These are phyloP conservation scores for Eucalyptus regnans DNA, from an alignment of 345 rosid species.

Conservation along the genomic window DNA sequence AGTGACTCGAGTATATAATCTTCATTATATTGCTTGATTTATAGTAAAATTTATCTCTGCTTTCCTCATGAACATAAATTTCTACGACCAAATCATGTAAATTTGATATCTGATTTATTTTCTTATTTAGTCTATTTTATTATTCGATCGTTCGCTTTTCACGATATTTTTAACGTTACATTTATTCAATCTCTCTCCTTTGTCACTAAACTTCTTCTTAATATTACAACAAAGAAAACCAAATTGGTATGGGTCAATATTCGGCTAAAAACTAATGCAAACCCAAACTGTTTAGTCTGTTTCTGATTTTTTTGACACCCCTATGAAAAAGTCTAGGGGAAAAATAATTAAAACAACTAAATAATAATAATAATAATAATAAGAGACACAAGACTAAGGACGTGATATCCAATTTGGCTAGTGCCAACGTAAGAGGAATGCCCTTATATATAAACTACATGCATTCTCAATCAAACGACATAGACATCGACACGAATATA, in stretches of 20 bases:
- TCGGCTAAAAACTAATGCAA: too few relatives aligned
- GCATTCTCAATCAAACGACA: neutral
- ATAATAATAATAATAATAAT: too few relatives aligned
- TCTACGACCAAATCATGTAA: rapidly evolving
- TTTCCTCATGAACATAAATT: rapidly evolving
- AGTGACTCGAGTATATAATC: too few relatives aligned
- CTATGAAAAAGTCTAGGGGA: neutral
- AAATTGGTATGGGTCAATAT: too few relatives aligned
- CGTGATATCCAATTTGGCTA: neutral
- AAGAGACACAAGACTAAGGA: neutral
- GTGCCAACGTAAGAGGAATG: neutral
- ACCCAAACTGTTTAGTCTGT: too few relatives aligned
- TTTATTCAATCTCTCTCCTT: too few relatives aligned
- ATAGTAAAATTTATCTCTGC: rapidly evolving
- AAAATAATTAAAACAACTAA: too few relatives aligned
- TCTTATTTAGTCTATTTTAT: rapidly evolving
- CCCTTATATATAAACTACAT: rapidly evolving
- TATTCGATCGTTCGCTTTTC: rapidly evolving
- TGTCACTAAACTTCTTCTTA: too few relatives aligned
- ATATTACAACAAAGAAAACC: too few relatives aligned
- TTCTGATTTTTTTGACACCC: too few relatives aligned
- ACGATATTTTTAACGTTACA: rapidly evolving
- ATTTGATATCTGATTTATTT: too few relatives aligned
- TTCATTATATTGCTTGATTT: rapidly evolving
- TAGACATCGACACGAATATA: neutral